phyloP scores from a whole-genome alignment of 352 stramenopile species.

The Vaucheria bursata region DNA sequence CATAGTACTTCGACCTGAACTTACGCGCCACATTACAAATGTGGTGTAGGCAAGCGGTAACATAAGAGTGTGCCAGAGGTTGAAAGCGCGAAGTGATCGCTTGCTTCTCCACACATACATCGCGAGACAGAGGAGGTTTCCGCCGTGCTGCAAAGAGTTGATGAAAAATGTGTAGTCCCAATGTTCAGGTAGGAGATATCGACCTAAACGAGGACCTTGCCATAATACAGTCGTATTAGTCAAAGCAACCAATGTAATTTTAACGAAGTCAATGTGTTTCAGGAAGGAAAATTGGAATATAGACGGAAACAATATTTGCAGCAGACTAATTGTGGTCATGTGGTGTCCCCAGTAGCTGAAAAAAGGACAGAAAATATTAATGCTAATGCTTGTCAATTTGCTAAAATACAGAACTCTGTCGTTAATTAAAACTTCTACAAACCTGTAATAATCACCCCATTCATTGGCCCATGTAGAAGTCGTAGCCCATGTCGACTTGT shows the following conservation, averaged over 20 bases:
- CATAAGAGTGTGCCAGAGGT: background rate
- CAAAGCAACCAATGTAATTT: background rate
- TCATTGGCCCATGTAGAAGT: background rate
- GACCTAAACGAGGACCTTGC: conserved; percentile 1
- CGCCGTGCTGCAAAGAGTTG: conserved; percentile 5
- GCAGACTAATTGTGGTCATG: background rate
- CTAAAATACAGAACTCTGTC: background rate
- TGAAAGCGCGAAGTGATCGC: background rate
- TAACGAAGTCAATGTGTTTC: conserved; percentile 8
- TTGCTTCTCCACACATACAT: background rate
- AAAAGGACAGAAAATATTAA: background rate
- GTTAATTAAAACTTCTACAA: background rate
- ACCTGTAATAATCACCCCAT: conserved; percentile 12
- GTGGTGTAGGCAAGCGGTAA: conserved; percentile 1
- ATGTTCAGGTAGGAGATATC: background rate
- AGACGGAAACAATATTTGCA: conserved; percentile 1
- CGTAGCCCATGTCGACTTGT: conserved; percentile 8
- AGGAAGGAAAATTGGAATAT: background rate
- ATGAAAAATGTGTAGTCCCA: conserved; percentile 1
- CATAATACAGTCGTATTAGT: background rate
- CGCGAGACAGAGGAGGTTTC: background rate
- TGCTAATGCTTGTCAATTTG: background rate
- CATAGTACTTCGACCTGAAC: background rate
- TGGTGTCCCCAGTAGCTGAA: conserved; percentile 9
- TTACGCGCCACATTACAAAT: conserved; percentile 8